Evolutionary conservation across 1,139 yeast species (phyloP).

Genomic region (Debaryomyces psychrophilus): DNA sequence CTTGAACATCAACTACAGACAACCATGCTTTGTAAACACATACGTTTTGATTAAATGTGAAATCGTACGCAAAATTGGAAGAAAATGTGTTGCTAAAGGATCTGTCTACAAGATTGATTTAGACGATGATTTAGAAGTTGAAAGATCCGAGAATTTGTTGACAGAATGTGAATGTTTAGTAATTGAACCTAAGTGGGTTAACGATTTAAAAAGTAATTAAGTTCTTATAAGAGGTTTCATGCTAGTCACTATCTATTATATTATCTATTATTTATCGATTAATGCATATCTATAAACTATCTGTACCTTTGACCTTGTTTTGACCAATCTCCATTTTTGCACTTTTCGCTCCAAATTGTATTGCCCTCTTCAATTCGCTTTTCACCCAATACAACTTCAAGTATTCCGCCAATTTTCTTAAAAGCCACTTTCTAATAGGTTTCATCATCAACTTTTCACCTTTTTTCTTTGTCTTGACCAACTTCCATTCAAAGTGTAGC

Average conservation of each 20-base stretch:
- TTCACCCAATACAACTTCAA: slow-evolving; percentile 61
- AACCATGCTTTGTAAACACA: slow-evolving; percentile 41
- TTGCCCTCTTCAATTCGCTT: slow-evolving; percentile 87
- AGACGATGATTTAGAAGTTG: slow-evolving; percentile 23
- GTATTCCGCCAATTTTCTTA: slow-evolving; percentile 62
- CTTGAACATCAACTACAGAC: slow-evolving; percentile 44
- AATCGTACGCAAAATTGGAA: slow-evolving; percentile 36
- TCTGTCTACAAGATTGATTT: slow-evolving; percentile 31
- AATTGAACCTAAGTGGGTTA: slow-evolving; percentile 52
- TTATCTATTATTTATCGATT: slow-evolving; percentile 7
- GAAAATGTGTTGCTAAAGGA: slow-evolving; percentile 51
- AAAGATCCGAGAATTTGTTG: slow-evolving; percentile 29
- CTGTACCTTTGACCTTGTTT: slow-evolving; percentile 67
- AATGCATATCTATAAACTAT: slow-evolving; percentile 24
- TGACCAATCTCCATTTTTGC: slow-evolving; percentile 87
- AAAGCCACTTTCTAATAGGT: slow-evolving; percentile 58
- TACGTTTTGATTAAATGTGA: slow-evolving; percentile 41
- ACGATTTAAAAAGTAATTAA: slow-evolving; percentile 28
- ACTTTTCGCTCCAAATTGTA: slow-evolving; percentile 93
- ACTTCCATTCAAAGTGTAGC: slow-evolving; percentile 34
- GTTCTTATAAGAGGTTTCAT: neutral
- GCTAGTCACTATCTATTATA: slow-evolving; percentile 5
- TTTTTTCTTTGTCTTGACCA: slow-evolving; percentile 31
- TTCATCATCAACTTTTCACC: slow-evolving; percentile 26
- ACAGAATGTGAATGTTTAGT: slow-evolving; percentile 48